A percentile compares a stretch with the other conserved stretches of the same genome.
These are phyloP conservation scores for Talaromyces sp. DNA, from an alignment of 2,329 filamentous ascomycete genomes.

Conservation along the genomic window DNA sequence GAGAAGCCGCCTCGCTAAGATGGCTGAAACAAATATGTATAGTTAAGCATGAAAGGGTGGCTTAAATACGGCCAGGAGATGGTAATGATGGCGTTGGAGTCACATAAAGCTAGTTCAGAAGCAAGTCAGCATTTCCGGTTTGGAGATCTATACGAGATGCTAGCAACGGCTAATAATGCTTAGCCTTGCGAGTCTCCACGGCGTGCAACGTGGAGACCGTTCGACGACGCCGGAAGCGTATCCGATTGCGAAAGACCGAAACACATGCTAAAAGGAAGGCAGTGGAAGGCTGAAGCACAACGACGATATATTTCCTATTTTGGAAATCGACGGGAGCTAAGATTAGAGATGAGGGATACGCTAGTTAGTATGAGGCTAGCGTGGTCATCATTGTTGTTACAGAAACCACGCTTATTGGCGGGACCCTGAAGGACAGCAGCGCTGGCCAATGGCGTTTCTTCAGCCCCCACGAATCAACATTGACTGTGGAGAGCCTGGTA, in stretches of 20 bases:
- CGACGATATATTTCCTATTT: background rate
- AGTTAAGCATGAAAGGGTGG: background rate
- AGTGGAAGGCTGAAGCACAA: background rate
- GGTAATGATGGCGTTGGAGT: background rate
- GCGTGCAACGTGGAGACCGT: background rate
- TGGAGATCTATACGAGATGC: background rate
- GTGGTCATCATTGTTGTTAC: background rate
- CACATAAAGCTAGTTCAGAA: background rate
- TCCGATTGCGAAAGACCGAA: background rate
- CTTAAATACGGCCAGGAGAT: background rate
- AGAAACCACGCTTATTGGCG: background rate
- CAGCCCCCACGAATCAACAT: background rate
- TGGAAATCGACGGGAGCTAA: background rate
- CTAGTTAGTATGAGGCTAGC: background rate
- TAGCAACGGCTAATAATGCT: background rate
- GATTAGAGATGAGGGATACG: background rate
- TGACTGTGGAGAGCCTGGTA: background rate
- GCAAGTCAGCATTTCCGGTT: background rate
- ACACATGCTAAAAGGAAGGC: background rate
- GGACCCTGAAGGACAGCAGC: too few relatives aligned
- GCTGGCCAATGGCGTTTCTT: background rate
- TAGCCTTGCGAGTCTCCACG: background rate
- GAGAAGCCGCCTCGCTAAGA: background rate
- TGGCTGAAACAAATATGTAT: background rate
- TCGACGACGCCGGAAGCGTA: background rate